phyloP scores from a whole-genome alignment of 495 filamentous ascomycete species.

The Corynascus novoguineensis region DNA sequence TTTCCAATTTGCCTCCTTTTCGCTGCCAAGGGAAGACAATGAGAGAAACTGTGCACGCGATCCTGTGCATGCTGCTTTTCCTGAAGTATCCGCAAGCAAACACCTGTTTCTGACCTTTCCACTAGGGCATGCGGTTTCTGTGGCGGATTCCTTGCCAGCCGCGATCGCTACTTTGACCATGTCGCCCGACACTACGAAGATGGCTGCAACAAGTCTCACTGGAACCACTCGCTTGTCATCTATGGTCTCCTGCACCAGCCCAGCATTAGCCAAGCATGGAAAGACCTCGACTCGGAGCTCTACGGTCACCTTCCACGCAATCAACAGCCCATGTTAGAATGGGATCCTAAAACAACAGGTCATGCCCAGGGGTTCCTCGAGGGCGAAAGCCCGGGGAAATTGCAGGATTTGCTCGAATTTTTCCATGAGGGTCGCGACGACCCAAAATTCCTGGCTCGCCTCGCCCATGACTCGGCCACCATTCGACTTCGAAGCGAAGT shows the following conservation, averaged over 20 bases:
- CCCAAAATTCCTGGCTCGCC: constrained; percentile 35
- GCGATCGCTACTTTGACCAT: constrained; percentile 48
- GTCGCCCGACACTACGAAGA: constrained; percentile 46
- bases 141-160: constrained; percentile 40
- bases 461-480: constrained; percentile 41
- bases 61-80: constrained; percentile 21
- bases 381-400: constrained; percentile 42
- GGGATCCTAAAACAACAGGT: constrained; percentile 42
- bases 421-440: constrained; percentile 40
- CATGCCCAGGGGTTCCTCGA: constrained; percentile 45
- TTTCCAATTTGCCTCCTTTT: too few species aligned
- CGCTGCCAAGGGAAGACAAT: too few species aligned
- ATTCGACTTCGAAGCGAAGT: constrained; percentile 31
- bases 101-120: neutral
- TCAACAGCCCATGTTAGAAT: constrained; percentile 44
- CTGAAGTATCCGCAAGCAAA: constrained; percentile 18
- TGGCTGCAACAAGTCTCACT: constrained; percentile 43
- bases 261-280: constrained; percentile 43
- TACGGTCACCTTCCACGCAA: constrained; percentile 38
- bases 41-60: neutral
- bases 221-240: constrained; percentile 46
- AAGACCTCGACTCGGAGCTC: constrained; percentile 35
- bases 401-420: constrained; percentile 48
- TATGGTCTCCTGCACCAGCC: constrained; percentile 49
- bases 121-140: constrained; percentile 45